Conservation (phyloP, 192 early-diverging fungal genomes). For the Podila epicladia region DNA sequence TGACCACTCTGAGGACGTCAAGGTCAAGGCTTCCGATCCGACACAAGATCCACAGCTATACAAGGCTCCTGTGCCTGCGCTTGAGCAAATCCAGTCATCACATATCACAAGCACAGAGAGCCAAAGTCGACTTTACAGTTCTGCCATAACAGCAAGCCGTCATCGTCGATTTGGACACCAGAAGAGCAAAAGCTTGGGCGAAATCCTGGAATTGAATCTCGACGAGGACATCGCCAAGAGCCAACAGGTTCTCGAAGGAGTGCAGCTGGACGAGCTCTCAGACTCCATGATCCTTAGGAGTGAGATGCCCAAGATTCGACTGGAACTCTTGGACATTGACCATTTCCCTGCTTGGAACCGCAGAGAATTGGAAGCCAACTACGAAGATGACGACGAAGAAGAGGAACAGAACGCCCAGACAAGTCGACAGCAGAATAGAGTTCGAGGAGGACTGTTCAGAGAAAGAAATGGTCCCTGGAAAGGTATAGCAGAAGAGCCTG, state of each 20-base stretch:
- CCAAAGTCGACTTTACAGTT: not conserved
- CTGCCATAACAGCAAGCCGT: not conserved
- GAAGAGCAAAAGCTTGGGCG: conserved; percentile 34
- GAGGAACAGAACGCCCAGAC: not conserved
- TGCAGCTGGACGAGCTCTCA: conserved; percentile 9
- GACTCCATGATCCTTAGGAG: conserved; percentile 41
- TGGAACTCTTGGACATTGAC: conserved; percentile 37
- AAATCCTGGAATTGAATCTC: conserved; percentile 20
- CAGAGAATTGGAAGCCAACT: conserved; percentile 19
- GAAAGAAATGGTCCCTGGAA: not conserved
- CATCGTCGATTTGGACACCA: conserved; percentile 22
- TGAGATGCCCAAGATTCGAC: conserved; percentile 32
- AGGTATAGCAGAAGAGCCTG: not conserved
- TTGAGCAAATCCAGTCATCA: too few relatives aligned
- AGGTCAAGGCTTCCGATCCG: too few relatives aligned
- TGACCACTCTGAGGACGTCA: not conserved
- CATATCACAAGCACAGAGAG: not conserved
- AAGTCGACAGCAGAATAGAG: not conserved
- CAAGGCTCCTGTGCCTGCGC: too few relatives aligned
- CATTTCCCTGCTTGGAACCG: conserved; percentile 23
- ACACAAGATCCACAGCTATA: too few relatives aligned
- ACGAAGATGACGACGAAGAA: conserved; percentile 21
- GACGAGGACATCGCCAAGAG: conserved; percentile 20
- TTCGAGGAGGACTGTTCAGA: not conserved
- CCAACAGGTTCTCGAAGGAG: conserved; percentile 7